These are phyloP conservation scores for Pleurostoma richardsiae DNA, from an alignment of 2,329 filamentous ascomycete genomes.

Conservation along the genomic window DNA sequence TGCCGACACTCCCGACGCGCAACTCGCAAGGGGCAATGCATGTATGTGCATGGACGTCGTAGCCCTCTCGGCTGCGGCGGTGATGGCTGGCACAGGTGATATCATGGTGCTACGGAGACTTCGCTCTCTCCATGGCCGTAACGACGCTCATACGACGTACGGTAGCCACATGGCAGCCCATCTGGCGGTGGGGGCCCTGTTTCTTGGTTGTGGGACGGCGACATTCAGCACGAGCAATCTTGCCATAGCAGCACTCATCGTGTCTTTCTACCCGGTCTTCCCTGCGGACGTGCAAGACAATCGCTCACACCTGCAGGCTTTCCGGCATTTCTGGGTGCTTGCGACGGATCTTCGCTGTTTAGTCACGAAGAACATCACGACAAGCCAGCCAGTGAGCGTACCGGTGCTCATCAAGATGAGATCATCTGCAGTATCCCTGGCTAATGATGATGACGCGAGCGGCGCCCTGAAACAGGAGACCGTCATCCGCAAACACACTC, in stretches of 20 bases:
- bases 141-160: slow-evolving; percentile 80
- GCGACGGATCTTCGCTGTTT: slow-evolving; percentile 87
- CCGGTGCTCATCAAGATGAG: slow-evolving; percentile 61
- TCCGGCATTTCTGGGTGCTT: slow-evolving; percentile 95
- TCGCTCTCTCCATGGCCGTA: slow-evolving; percentile 80
- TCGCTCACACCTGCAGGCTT: slow-evolving; percentile 88
- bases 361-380: slow-evolving; percentile 81
- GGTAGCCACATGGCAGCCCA: slow-evolving; percentile 92
- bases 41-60: slow-evolving; percentile 88
- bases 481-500: slow-evolving; percentile 40
- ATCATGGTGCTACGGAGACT: slow-evolving; percentile 78
- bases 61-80: slow-evolving; percentile 74
- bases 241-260: slow-evolving; percentile 78
- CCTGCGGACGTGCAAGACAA: slow-evolving; percentile 89
- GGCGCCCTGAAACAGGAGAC: slow-evolving; percentile 29
- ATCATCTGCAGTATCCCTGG: slow-evolving; percentile 18
- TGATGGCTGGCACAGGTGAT: slow-evolving; percentile 96
- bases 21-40: slow-evolving; percentile 75
- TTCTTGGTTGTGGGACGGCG: slow-evolving; percentile 86
- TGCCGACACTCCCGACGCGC: slow-evolving; percentile 67
- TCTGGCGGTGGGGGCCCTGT: slow-evolving; percentile 84
- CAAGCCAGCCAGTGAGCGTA: slow-evolving; percentile 70
- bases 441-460: slow-evolving; percentile 26
- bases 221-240: slow-evolving; percentile 87
- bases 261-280: slow-evolving; percentile 92